Evolutionary conservation across 2,329 filamentous ascomycete species (phyloP), one percentile per base, ranked within the genome.

Genomic region (Colletotrichum musicola): DNA sequence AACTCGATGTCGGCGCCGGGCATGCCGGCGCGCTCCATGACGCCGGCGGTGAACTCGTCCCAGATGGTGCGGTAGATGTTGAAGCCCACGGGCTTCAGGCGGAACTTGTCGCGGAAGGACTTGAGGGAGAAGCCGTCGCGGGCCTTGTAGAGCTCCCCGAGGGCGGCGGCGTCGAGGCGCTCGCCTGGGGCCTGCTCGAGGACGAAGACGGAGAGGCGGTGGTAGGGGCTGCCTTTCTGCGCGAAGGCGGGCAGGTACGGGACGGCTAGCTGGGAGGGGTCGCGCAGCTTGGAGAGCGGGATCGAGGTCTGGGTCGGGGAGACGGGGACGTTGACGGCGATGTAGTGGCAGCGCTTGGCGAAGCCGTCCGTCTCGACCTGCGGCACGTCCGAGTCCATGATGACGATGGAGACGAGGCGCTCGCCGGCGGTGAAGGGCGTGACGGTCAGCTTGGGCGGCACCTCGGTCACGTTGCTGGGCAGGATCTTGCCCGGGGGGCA

Each of bases 311-410:
- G 86, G 59, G 81, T 80, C 4, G 87, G 86, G 72, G 77, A 78
- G 72, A 89, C 78, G 46, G 85, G 85, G 56, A 90, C 80, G 78
- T 90, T 90, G 76, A 84, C 89, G 20, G 95, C 95, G 46, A 98
- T 86, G 82, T 92, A 98, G 82, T 98, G 95, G 80, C 92, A 96
- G 75, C 93, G 89, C 78, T 91, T 92, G 70, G 87, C 86, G 82
- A 97, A 99, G 71, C 83, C 83, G 79, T 99, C 92, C 20, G 82
- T 86, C 69, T 92, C 90, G 5, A 91, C 80, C 72, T 95, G 89
- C 62, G 96, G 96, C 0, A 98, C 94, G 81, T 99, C 96, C 1
- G 94, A 87, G 81, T 99, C 95, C 71, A 98, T 85, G 58, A 98
- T 92, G 1, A 91, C 93, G 46, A 99, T 87, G 10, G 92, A 94